phyloP scores from a whole-genome alignment of 2,329 filamentous ascomycete species.

The Epichloe aotearoae region DNA sequence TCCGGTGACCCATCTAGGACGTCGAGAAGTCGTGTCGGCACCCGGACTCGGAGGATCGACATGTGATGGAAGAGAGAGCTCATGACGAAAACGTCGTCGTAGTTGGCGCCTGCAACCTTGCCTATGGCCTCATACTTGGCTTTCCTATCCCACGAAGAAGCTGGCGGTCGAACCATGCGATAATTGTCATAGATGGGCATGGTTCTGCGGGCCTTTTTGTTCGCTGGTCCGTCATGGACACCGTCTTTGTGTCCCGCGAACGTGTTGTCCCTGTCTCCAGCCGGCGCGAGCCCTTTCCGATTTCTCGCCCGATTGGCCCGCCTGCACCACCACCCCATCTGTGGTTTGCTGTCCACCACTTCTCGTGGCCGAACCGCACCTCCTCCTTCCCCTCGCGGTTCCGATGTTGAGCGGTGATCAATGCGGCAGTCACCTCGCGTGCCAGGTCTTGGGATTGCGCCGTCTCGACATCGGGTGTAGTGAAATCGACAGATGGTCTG shows the following conservation, averaged over 20 bases:
- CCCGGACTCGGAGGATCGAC: conserved; percentile 43
- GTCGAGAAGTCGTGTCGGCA: conserved; percentile 38
- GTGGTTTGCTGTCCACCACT: conserved; percentile 48
- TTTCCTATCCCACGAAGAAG: conserved; percentile 47
- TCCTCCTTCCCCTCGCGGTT: conserved; percentile 42
- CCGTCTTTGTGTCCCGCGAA: conserved; percentile 13
- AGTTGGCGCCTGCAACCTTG: conserved; percentile 29
- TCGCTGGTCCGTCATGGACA: conserved; percentile 12
- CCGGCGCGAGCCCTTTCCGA: conserved; percentile 33
- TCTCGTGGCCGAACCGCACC: conserved; percentile 40
- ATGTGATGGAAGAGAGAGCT: conserved; percentile 51
- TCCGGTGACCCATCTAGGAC: conserved; percentile 35
- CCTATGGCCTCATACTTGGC: conserved; percentile 45
- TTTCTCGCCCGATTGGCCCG: conserved; percentile 49
- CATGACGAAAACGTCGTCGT: conserved; percentile 49
- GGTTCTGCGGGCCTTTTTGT: conserved; percentile 42
- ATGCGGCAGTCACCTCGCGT: conserved; percentile 44
- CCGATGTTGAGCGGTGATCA: conserved; percentile 52
- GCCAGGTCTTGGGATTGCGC: conserved; percentile 51
- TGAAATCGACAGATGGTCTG: conserved; percentile 41
- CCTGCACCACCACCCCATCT: conserved; percentile 52
- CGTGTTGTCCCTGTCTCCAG: conserved; percentile 34
- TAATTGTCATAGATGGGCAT: conserved; percentile 50
- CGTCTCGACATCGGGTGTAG: conserved; percentile 25
- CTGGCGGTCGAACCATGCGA: conserved; percentile 45